Conservation (phyloP, 2,329 filamentous ascomycete genomes). For the Neofusicoccum kwambonambiense region DNA sequence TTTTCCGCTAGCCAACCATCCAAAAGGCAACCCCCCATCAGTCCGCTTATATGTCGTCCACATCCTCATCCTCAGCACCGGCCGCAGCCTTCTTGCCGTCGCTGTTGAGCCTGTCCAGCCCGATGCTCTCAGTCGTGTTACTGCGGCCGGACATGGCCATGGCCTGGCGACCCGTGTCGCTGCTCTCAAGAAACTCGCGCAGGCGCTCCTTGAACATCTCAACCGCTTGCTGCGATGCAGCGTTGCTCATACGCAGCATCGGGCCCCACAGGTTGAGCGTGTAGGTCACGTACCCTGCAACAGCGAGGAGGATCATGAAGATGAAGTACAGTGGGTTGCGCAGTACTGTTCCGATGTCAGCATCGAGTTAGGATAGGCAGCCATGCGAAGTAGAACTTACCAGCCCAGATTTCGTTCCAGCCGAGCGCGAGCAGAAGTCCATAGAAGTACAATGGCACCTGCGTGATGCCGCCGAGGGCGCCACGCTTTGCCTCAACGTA, state of each 20-base stretch:
- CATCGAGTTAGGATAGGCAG: neutral
- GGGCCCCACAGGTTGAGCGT: constrained; percentile 93
- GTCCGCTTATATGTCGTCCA: constrained; percentile 8
- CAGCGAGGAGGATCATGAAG: constrained; percentile 72
- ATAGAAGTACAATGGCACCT: constrained; percentile 94
- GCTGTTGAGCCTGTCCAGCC: constrained; percentile 8
- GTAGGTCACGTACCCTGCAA: constrained; percentile 85
- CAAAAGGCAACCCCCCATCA: neutral
- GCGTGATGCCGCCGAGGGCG: constrained; percentile 90
- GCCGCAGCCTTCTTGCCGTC: constrained; percentile 10
- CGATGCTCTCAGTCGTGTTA: constrained; percentile 4
- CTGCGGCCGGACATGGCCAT: constrained; percentile 61
- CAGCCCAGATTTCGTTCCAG: constrained; percentile 97
- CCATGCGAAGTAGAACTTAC: constrained; percentile 54
- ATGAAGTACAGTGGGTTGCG: constrained; percentile 93
- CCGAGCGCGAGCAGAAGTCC: constrained; percentile 82
- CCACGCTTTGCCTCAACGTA: constrained; percentile 98
- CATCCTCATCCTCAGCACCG: neutral
- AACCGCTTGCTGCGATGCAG: constrained; percentile 79
- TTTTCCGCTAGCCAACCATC: neutral
- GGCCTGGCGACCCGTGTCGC: constrained; percentile 80
- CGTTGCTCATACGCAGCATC: constrained; percentile 92
- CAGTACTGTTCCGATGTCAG: constrained; percentile 60
- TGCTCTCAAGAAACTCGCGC: constrained; percentile 83
- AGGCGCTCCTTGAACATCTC: constrained; percentile 91